phyloP scores from a whole-genome alignment of 768 basidiomycete genomes.

The Tulasnella sp. region DNA sequence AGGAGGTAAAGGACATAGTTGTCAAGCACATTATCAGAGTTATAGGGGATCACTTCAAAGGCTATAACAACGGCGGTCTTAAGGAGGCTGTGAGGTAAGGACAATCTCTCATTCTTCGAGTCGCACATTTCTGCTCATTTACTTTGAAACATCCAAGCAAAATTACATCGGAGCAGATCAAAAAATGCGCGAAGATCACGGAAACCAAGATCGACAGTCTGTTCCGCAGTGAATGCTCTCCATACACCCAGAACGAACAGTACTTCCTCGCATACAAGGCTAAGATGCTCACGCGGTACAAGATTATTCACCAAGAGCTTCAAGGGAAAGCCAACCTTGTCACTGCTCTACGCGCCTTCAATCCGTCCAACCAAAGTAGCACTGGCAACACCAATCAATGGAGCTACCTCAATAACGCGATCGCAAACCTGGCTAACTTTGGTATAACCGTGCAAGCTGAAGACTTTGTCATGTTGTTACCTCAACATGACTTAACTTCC shows the following conservation, averaged over 20 bases:
- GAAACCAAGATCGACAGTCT: no score
- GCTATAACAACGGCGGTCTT: background rate
- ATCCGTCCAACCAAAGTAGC: background rate
- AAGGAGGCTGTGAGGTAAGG: conserved; percentile 6
- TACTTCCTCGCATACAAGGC: no score
- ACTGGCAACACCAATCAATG: background rate
- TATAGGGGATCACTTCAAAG: conserved; percentile 17
- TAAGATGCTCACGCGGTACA: no score
- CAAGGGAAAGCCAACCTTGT: background rate
- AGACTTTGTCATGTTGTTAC: conserved; percentile 25
- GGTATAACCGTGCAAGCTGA: conserved; percentile 46
- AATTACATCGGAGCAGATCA: no score
- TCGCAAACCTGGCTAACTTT: background rate
- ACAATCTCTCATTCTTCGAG: background rate
- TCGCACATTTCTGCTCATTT: no score
- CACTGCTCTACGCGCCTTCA: background rate
- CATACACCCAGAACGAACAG: no score
- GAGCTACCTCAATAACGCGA: background rate
- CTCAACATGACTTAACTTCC: conserved; percentile 14
- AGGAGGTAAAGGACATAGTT: background rate
- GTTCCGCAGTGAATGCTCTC: no score
- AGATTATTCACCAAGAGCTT: no score
- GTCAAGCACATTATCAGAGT: conserved; percentile 8
- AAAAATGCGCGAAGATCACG: no score
- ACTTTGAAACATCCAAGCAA: no score